Base-by-base conservation (phyloP, 257 asterid genomes). In the Apocynum venetum region DNA sequence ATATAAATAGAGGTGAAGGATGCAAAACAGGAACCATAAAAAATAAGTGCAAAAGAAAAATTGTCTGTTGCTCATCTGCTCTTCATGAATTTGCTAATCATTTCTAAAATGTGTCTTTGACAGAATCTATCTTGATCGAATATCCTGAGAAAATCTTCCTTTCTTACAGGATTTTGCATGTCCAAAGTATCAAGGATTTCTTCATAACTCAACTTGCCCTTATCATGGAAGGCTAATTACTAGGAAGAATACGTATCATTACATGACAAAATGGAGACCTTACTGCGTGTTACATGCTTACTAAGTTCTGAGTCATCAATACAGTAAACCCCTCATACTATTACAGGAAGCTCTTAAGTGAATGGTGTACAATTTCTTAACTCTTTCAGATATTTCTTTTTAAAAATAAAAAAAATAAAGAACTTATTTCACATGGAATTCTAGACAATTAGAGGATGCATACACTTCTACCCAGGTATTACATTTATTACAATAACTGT, bases 1-100 rank as follows among this genome's bases (percentile, higher is more conserved):
- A 78, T 36, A 75, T 31, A 59, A 72, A 77, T n/a, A 80, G 31
- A 51, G 12, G 75, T 64, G 31, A 76, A 40, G 78, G 60, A 64
- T 63, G 41, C 66, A 44, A 78, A 19, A 15, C 10, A 60, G 3
- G 5, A 36, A 9, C 11, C 15, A 40, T 59, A 12, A 70, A 19
- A 60, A 49, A 71, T 40, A 19, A 46, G 53, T 20, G 38, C 41
- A 57, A 71, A 52, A 76, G 12, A 38, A 15, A 57, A 20, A 1
- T 6, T n/a, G 8, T 57, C 13, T 57, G 9, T 38, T 41, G 9
- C 31, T 51, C 63, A 6, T 38, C 46, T 52, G 59, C 5, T 72
- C 61, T 71, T 48, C 2, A 72, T 35, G 46, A 72, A 36, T 41
- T 52, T 38, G 4, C 36, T 13, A 41, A 66, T 40, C 31, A 66